Evolutionary conservation across 2,329 filamentous ascomycete genomes (phyloP).

Genomic region (Exophiala alcalophila): DNA sequence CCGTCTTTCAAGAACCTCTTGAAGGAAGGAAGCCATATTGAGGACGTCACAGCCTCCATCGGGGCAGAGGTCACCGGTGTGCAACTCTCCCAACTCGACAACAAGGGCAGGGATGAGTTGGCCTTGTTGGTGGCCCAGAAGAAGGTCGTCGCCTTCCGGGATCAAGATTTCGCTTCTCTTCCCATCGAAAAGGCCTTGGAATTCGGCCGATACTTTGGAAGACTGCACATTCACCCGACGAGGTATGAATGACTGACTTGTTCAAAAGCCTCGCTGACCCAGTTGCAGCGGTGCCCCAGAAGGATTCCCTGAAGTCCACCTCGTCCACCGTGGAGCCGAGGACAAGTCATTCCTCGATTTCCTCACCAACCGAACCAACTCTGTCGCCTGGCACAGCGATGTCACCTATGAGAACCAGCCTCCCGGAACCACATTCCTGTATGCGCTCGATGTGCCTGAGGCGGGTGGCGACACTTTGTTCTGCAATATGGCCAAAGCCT

Average conservation of each 20-base stretch:
- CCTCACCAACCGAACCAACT: conserved; percentile 69
- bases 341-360: conserved; percentile 61
- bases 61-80: conserved; percentile 38
- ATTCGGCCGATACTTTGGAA: conserved; percentile 71
- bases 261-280: not conserved
- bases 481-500: conserved; percentile 74
- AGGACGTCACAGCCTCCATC: conserved; percentile 35
- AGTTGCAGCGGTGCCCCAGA: conserved; percentile 61
- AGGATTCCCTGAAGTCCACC: conserved; percentile 70
- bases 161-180: conserved; percentile 40
- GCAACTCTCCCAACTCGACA: conserved; percentile 33
- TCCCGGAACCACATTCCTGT: conserved; percentile 81
- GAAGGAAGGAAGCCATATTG: conserved; percentile 35
- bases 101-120: conserved; percentile 36
- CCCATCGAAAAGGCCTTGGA: conserved; percentile 32
- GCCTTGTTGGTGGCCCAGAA: conserved; percentile 37
- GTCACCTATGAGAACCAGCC: conserved; percentile 86
- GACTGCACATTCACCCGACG: conserved; percentile 77
- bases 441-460: conserved; percentile 76
- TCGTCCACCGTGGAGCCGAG: conserved; percentile 70
- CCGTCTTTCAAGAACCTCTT: conserved; percentile 67
- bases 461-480: conserved; percentile 85
- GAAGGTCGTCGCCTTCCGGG: conserved; percentile 35
- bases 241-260: conserved; percentile 34
- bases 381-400: conserved; percentile 80